phyloP scores from a whole-genome alignment of 768 basidiomycete genomes.

The Pleurotus djamor region DNA sequence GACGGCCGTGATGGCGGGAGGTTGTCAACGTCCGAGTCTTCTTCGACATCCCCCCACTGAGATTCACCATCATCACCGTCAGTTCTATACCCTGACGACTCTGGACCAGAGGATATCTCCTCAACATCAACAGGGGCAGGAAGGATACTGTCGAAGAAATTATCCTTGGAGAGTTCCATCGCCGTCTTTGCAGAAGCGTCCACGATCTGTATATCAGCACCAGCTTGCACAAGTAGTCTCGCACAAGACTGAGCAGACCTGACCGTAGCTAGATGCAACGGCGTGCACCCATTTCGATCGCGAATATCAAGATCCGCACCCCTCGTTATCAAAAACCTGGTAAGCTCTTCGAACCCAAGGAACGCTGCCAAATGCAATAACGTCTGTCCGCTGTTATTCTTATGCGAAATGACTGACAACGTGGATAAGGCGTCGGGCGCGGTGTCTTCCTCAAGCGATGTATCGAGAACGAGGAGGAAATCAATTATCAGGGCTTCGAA shows the following conservation, averaged over 20 bases:
- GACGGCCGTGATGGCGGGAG: constrained; percentile 18
- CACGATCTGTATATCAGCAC: constrained; percentile 79
- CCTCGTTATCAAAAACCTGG: constrained; percentile 67
- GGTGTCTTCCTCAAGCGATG: constrained; percentile 42
- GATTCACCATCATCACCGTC: constrained; percentile 49
- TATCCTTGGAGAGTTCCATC: constrained; percentile 49
- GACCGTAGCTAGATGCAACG: constrained; percentile 84
- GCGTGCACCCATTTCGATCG: constrained; percentile 89
- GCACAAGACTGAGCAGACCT: constrained; percentile 62
- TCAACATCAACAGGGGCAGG: constrained; percentile 12
- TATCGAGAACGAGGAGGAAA: constrained; percentile 78
- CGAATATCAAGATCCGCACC: constrained; percentile 79
- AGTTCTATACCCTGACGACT: constrained; percentile 16
- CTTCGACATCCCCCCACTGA: constrained; percentile 69
- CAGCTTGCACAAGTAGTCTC: constrained; percentile 67
- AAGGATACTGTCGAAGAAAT: constrained; percentile 41
- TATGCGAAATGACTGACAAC: constrained; percentile 62
- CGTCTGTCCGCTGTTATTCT: constrained; percentile 76
- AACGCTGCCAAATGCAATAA: constrained; percentile 86
- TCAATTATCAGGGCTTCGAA: constrained; percentile 79
- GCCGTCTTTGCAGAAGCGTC: constrained; percentile 70
- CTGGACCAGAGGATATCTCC: constrained; percentile 21
- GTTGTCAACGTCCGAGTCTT: constrained; percentile 49
- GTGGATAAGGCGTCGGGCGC: constrained; percentile 41
- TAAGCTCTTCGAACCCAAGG: constrained; percentile 71